Evolutionary conservation across 176 grass and related monocot genomes (phyloP).

Genomic region (Tillandsia fasciculata): DNA sequence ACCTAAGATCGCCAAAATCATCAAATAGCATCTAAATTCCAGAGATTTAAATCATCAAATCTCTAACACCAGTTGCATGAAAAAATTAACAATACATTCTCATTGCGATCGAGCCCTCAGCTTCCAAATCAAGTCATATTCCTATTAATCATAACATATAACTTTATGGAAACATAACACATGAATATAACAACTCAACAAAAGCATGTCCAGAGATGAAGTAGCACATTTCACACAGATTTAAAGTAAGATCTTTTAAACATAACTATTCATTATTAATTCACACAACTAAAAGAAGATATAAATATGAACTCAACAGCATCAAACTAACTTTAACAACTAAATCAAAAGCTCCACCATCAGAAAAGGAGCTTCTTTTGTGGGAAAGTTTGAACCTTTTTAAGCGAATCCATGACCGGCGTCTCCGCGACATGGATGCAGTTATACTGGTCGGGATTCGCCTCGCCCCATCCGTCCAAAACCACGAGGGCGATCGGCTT

Average conservation of each 20-base stretch:
- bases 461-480: constrained; percentile 89
- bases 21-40: too few species aligned
- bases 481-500: constrained; percentile 61
- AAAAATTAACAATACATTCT: too few species aligned
- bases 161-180: too few species aligned
- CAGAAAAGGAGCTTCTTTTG: neutral
- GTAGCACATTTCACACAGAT: too few species aligned
- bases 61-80: too few species aligned
- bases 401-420: constrained; percentile 87
- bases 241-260: neutral
- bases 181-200: neutral
- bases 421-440: constrained; percentile 90
- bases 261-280: neutral
- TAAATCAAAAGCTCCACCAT: neutral
- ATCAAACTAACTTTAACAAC: neutral
- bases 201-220: neutral
- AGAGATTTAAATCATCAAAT: too few species aligned
- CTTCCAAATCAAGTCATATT: too few species aligned
- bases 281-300: neutral
- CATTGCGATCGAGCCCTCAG: too few species aligned
- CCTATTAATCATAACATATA: too few species aligned
- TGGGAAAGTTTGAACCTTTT: constrained; percentile 42
- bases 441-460: constrained; percentile 70
- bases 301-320: constrained; percentile 3
- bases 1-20: too few species aligned